Base-by-base conservation (phyloP, 2,329 filamentous ascomycete species). In the Aspergillus glaucus region DNA sequence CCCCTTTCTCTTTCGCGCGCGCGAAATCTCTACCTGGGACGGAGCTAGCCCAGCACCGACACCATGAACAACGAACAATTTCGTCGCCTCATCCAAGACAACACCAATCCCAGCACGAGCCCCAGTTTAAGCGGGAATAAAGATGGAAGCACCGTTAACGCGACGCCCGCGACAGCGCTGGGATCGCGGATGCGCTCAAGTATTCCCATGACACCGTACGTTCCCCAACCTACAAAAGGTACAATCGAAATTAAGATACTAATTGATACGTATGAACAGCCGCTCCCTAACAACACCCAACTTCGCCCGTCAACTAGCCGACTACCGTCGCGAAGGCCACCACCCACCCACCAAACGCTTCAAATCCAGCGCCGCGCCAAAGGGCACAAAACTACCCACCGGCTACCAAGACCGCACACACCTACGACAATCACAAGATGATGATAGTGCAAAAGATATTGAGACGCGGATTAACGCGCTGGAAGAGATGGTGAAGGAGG, bases 61-160 rank as follows among this genome's bases (percentile, higher is more conserved):
- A 60, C 22, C 50, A 97, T 98, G 93, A 95, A 97, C 68, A 97
- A 97, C 76, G 82, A 90, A 40, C 88, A 96, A 62, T 98, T 98
- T 63, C 86, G 93, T 47, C 86, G 86, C 55, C 79, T 97, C 6
- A 70, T 95, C 19, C 75, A 84, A 69, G 72, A 80, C 55, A 78
- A 73, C 3, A 68, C 77, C 2, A 40, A 40, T 1, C 6, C 34
- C 6, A 17, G 14, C 34, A 9, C 34, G 6, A 17, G 14, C 34
- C 64, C 70, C 6, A 56, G 52, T 1, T 47, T 46, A 21, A 45
- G 15, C 28, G n/a, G 40, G 4, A 26, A 34, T 10, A 15, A 40
- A 10, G 57, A 59, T 57, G 63, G 62, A 43, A 62, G 53, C 50
- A 69, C 57, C 49, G 67, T 51, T 70, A 69, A 64, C 68, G 61